Conservation (phyloP, 306 rosid genomes). For the Sophora flavescens region DNA sequence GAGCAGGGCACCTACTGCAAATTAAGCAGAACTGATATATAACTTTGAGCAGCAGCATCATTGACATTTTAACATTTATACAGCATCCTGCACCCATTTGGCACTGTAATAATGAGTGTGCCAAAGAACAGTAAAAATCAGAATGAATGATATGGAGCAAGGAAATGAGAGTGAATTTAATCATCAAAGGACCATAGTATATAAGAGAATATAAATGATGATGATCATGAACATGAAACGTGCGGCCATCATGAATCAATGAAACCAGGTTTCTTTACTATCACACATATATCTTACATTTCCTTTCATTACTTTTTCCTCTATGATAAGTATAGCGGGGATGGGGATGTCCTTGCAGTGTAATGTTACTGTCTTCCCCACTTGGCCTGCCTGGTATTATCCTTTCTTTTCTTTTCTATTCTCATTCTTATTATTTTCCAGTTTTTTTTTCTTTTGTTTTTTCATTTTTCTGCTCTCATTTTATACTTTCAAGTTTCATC, state of each 20-base stretch:
- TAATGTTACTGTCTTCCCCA: conserved; percentile 38
- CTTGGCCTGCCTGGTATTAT: background rate
- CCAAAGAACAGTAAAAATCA: conserved; percentile 46
- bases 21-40: conserved; percentile 1
- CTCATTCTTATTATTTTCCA: background rate
- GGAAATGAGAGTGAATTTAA: conserved; percentile 37
- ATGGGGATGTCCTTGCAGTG: conserved; percentile 45
- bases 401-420: background rate
- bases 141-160: conserved; percentile 25
- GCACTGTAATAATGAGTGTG: conserved; percentile 45
- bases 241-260: conserved; percentile 90
- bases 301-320: conserved; percentile 6
- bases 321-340: conserved; percentile 43
- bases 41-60: conserved; percentile 39
- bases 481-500: no score
- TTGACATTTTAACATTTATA: conserved; percentile 48
- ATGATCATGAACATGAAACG: conserved; percentile 58
- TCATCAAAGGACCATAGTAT: conserved; percentile 50
- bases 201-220: conserved; percentile 55
- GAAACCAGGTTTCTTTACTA: conserved; percentile 47
- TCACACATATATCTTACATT: conserved; percentile 23
- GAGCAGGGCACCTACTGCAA: background rate
- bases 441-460: no score
- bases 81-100: conserved; percentile 37
- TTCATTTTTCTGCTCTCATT: no score